Base-by-base conservation (phyloP, 345 rosid genomes). In the Eucalyptus erythrocorys region DNA sequence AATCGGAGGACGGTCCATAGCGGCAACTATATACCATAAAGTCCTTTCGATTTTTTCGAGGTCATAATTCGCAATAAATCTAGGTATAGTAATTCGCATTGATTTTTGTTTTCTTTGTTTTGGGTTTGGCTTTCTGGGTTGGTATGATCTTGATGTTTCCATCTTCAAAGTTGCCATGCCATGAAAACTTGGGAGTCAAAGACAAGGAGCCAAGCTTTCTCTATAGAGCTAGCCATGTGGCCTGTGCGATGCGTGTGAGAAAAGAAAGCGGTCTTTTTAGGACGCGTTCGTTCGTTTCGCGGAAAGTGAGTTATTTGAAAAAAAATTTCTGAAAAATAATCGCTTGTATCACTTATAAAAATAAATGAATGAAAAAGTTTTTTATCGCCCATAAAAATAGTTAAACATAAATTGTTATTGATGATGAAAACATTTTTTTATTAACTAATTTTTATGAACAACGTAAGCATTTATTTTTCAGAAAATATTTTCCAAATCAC, bases 261-360 rank as follows among this genome's bases (percentile, higher is more conserved):
- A 14, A 32, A 64, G 13, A 64, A 64, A 7, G 8, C 32, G 3
- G 15, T 7, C 15, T 3, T 61, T 13, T 61, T 27, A 4, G 34
- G 8, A 6, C 0, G 8, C 0, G 1, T 0, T 61, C 0, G 1
- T 0, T 61, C 3, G 1, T 55, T 66, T 2, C 0, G 0, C 32
- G 40, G 1, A 32, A n/a, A 32, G 15, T 10, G 1, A 55, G 3
- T 24, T 1, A 24, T 55, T 55, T 24, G 1, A 24, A 55, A 55
- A 24, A 24, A 9, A 1, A 2, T 10, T 55, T 55, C 0, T 24
- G 1, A 24, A 55, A 55, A 1, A 22, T 22, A 55, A 21, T 55
- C 6, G 0, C 0, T 9, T 8, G 6, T 22, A 55, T 22, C 0
- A 3, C 12, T 55, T 22, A 22, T 0, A 22, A 22, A 24, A 55